Percentiles rank a stretch among this genome's conserved stretches.
phyloP scores from a whole-genome alignment of 1,139 yeast species.

The Pichia cactophila region DNA sequence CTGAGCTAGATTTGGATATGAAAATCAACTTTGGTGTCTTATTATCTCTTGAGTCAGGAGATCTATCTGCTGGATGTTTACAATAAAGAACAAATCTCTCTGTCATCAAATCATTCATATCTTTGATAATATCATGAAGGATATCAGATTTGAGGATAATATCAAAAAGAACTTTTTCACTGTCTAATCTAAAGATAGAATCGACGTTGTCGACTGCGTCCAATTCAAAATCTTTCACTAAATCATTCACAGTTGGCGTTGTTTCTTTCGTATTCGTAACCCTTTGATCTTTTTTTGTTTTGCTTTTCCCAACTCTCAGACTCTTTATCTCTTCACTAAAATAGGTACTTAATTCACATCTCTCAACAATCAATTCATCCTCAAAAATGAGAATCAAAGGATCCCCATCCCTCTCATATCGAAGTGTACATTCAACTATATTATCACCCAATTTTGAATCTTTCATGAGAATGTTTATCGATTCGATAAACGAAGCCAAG shows the following conservation, averaged over 20 bases:
- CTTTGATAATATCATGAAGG: conserved; percentile 56
- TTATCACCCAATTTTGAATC: conserved; percentile 22
- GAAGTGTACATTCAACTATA: conserved; percentile 39
- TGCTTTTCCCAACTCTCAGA: neutral
- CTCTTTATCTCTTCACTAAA: conserved; percentile 28
- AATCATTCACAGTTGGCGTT: conserved; percentile 6
- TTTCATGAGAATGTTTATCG: conserved; percentile 32
- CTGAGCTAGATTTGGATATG: conserved; percentile 38
- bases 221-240: conserved; percentile 17
- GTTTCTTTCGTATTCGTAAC: neutral
- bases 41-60: conserved; percentile 11
- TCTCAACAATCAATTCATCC: conserved; percentile 60
- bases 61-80: conserved; percentile 14
- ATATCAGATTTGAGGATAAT: conserved; percentile 62
- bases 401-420: conserved; percentile 48
- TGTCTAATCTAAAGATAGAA: conserved; percentile 39
- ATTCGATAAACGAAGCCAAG: conserved; percentile 37
- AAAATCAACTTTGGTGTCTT: conserved; percentile 36
- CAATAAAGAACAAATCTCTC: conserved; percentile 50
- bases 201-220: conserved; percentile 12
- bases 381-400: conserved; percentile 69
- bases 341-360: conserved; percentile 62
- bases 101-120: conserved; percentile 58
- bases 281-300: neutral
- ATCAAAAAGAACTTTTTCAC: conserved; percentile 48